These are phyloP conservation scores for Polyporus tsugae DNA, from an alignment of 1,284 basidiomycete species.

Conservation along the genomic window DNA sequence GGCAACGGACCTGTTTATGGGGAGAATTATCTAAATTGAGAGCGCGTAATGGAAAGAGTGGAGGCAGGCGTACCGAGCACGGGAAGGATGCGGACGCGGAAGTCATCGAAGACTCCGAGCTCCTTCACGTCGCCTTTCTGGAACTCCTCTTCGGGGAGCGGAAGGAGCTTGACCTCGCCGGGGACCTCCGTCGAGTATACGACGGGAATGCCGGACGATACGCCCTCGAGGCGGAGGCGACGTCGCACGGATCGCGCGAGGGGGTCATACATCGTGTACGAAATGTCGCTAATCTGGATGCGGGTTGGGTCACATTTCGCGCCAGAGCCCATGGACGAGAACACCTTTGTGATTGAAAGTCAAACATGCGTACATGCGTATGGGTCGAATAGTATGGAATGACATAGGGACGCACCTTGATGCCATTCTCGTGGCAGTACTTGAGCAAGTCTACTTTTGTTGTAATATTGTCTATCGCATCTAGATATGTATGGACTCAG, in stretches of 20 bases:
- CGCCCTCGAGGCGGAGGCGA: conserved; percentile 75
- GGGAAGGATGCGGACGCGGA: conserved; percentile 90
- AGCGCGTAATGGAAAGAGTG: not conserved
- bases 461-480: conserved; percentile 96
- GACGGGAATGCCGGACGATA: conserved; percentile 85
- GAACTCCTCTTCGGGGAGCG: conserved; percentile 93
- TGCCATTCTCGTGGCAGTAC: conserved; percentile 78
- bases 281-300: conserved; percentile 96
- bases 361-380: not conserved
- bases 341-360: conserved; percentile 67
- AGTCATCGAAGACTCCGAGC: conserved; percentile 92
- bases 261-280: conserved; percentile 93
- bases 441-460: conserved; percentile 93
- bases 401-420: conserved; percentile 63
- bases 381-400: conserved; percentile 5
- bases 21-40: conserved; percentile 17
- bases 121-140: conserved; percentile 91
- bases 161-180: conserved; percentile 87
- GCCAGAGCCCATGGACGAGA: conserved; percentile 98
- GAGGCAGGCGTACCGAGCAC: conserved; percentile 68
- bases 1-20: conserved; percentile 73
- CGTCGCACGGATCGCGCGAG: conserved; percentile 91
- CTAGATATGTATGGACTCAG: conserved; percentile 47
- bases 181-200: conserved; percentile 97
- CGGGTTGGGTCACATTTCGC: conserved; percentile 96